phyloP scores from a whole-genome alignment of 371 early-diverging fungal species.

The Mortierella sp. region DNA sequence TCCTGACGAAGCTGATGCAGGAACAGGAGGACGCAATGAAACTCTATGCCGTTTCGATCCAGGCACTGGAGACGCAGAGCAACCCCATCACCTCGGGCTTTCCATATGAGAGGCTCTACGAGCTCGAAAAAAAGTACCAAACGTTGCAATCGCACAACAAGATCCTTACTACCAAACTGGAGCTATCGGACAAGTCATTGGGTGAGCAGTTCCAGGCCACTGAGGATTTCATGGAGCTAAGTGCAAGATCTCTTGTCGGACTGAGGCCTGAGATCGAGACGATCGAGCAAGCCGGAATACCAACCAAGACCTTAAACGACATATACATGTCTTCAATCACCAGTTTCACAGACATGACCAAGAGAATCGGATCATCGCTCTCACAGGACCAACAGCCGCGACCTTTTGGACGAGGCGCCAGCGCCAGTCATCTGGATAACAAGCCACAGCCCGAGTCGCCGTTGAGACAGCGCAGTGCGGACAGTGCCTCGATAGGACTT shows the following conservation, averaged over 20 bases:
- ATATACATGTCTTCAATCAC: conserved; percentile 64
- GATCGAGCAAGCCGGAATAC: conserved; percentile 22
- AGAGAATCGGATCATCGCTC: conserved; percentile 42
- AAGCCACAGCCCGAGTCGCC: conserved; percentile 7
- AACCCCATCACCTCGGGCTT: conserved; percentile 55
- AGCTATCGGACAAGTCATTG: conserved; percentile 57
- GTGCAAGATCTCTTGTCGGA: conserved; percentile 59
- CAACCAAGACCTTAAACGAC: conserved; percentile 49
- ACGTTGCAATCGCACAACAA: conserved; percentile 50
- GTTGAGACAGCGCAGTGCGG: conserved; percentile 1
- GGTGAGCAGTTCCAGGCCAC: conserved; percentile 57
- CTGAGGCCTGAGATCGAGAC: conserved; percentile 48
- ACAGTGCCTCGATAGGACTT: conserved; percentile 14
- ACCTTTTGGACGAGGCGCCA: not conserved
- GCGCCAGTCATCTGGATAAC: not conserved
- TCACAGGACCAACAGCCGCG: not conserved
- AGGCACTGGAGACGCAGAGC: conserved; percentile 27
- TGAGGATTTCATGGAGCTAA: conserved; percentile 58
- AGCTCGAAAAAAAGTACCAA: conserved; percentile 50
- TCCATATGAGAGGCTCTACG: conserved; percentile 47
- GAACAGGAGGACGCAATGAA: conserved; percentile 60
- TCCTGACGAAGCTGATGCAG: conserved; percentile 50
- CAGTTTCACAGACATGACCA: conserved; percentile 61
- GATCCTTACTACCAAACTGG: conserved; percentile 60
- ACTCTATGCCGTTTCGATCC: conserved; percentile 59